phyloP scores from a whole-genome alignment of 2,329 filamentous ascomycete genomes.

The Colletotrichum nymphaeae region DNA sequence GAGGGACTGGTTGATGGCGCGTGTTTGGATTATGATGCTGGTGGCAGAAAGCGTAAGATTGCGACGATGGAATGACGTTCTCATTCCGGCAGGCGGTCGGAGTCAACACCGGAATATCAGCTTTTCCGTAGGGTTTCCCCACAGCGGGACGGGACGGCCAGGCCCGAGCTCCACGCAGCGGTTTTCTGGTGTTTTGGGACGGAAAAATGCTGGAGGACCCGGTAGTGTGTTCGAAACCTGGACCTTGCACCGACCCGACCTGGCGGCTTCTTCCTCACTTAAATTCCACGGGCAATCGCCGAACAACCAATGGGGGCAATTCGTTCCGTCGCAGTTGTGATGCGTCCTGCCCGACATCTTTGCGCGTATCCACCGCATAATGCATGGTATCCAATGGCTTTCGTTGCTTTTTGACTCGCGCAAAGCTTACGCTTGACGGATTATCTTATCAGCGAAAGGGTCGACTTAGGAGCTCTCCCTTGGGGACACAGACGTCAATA shows the following conservation, averaged over 20 bases:
- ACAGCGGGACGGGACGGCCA: conserved; percentile 36
- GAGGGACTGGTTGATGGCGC: conserved; percentile 26
- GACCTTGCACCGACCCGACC: conserved; percentile 34
- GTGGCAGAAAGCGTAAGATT: conserved; percentile 39
- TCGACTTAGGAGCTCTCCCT: conserved; percentile 5
- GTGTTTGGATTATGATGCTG: conserved; percentile 31
- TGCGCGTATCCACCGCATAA: neutral
- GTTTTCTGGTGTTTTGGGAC: conserved; percentile 32
- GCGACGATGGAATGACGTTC: conserved; percentile 33
- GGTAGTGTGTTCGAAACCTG: conserved; percentile 31
- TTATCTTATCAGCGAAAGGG: neutral
- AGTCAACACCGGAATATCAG: neutral
- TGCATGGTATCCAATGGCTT: neutral
- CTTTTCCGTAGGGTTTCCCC: neutral
- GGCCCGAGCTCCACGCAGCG: conserved; percentile 31
- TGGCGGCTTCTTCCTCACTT: conserved; percentile 9
- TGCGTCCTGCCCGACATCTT: neutral
- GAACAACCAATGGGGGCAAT: conserved; percentile 5
- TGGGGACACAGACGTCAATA: conserved; percentile 16
- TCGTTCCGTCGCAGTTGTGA: neutral
- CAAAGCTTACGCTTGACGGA: neutral
- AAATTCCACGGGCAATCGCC: conserved; percentile 9
- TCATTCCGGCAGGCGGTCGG: conserved; percentile 28
- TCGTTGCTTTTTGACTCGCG: neutral
- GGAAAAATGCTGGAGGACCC: conserved; percentile 25